Base-by-base conservation (phyloP, 371 early-diverging fungal genomes). In the Mucor racemosus region DNA sequence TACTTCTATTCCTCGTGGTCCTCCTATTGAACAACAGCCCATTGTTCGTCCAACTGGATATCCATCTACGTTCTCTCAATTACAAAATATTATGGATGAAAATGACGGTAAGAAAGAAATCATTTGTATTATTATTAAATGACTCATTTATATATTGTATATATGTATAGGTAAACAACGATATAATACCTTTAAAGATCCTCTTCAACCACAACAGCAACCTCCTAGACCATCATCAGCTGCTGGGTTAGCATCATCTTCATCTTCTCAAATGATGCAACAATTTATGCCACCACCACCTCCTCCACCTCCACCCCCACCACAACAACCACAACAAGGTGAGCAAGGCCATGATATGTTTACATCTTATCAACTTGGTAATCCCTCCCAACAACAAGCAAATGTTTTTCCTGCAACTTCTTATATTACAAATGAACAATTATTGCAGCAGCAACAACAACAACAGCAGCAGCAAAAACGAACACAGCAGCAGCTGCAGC, bases 401-500 rank as follows among this genome's bases (percentile, higher is more conserved):
- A 60, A 38, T 35, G 36, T 44, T 3, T 67, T 67, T 38, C 40
- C 62, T 31, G 4, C 19, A 5, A 31, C 57, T 36, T 26, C 50
- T 26, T 64, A 64, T 36, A 46, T 67, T 4, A 57, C 53, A 19
- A 35, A 57, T 40, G 64, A 68, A 9, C 64, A 62, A 41, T 7
- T 63, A 19, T 17, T 65, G 38, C 58, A 65, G 15, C 66, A 59
- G 4, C 58, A 44, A 34, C 40, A 58, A 0, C 58, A 59, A 33
- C 69, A 64, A 15, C 72, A 71, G 10, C 66, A 60, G 13, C 33
- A 41, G 5, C 62, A 62, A 50, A 55, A 64, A 40, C 31, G 44
- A 31, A 60, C 69, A 1, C 68, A 64, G n/a, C 42, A 57, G 14
- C 33, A 66, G 13, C 68, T n/a, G n/a, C n/a, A 68, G 39, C 68